These are phyloP conservation scores for Helenozyma rhizophorensis DNA, from an alignment of 805 yeast species.

Conservation along the genomic window DNA sequence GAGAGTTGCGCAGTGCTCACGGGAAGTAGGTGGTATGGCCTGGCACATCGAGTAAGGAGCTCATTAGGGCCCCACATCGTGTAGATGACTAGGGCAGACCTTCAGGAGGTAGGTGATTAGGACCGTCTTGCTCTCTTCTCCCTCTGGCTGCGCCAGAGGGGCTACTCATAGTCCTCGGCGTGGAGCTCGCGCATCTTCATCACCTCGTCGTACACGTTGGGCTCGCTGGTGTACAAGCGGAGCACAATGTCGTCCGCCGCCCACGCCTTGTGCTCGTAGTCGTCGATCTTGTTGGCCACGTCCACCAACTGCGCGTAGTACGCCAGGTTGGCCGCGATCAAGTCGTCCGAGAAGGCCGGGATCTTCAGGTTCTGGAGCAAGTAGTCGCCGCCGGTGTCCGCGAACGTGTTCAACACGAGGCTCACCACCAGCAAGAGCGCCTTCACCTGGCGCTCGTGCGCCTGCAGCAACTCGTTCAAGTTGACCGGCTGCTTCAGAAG, in stretches of 20 bases:
- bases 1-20: too few species aligned
- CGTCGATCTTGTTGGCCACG: constrained; percentile 22
- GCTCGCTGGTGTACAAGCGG: constrained; percentile 21
- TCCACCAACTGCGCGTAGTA: constrained; percentile 18
- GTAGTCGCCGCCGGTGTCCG: constrained; percentile 28
- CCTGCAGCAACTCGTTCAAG: constrained; percentile 28
- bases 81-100: too few species aligned
- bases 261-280: constrained; percentile 38
- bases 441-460: constrained; percentile 15
- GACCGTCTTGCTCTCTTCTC: too few species aligned
- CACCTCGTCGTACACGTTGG: constrained; percentile 21
- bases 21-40: too few species aligned
- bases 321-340: constrained; percentile 19
- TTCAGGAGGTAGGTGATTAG: too few species aligned
- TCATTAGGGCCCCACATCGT: too few species aligned
- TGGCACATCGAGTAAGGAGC: too few species aligned
- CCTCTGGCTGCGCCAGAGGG: too few species aligned
- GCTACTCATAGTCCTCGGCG: constrained; percentile 6
- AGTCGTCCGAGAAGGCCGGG: constrained; percentile 26
- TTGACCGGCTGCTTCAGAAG: constrained; percentile 31
- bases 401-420: constrained; percentile 26
- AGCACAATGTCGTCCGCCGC: constrained; percentile 33
- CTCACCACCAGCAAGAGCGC: constrained; percentile 24
- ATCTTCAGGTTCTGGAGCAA: constrained; percentile 35
- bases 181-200: constrained; percentile 21